phyloP scores from a whole-genome alignment of 441 rosid genomes.

The Macaranga tanarius region DNA sequence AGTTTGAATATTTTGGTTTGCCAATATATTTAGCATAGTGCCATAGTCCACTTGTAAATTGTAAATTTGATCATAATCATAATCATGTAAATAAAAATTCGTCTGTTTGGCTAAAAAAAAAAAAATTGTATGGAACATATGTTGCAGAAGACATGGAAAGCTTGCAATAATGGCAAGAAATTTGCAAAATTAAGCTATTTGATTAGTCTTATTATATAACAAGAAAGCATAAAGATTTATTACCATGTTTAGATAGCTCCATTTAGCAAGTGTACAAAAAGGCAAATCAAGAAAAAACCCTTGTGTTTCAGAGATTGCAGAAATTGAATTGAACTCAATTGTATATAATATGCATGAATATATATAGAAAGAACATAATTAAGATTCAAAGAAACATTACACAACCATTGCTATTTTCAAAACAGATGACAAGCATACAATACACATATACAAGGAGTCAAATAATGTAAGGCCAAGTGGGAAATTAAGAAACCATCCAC shows the following conservation, averaged over 20 bases:
- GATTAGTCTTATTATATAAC: neutral
- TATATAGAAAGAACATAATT: neutral
- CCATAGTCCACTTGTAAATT: too few relatives aligned
- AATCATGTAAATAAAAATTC: too few relatives aligned
- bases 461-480: neutral
- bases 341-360: neutral
- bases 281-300: neutral
- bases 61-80: too few relatives aligned
- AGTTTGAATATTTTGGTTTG: too few relatives aligned
- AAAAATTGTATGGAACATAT: too few relatives aligned
- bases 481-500: too few relatives aligned
- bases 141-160: too few relatives aligned
- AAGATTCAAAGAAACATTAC: neutral
- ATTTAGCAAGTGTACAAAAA: slow-evolving; percentile 17
- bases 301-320: neutral
- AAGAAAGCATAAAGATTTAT: slow-evolving; percentile 14
- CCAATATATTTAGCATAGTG: too few relatives aligned
- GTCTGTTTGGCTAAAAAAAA: too few relatives aligned
- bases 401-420: neutral
- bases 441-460: neutral
- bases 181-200: neutral
- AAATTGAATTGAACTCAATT: neutral
- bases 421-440: slow-evolving; percentile 3
- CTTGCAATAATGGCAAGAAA: neutral
- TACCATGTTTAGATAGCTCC: slow-evolving; percentile 12